Base-by-base conservation (phyloP, 352 stramenopile genomes). In the Phytophthora multivora region DNA sequence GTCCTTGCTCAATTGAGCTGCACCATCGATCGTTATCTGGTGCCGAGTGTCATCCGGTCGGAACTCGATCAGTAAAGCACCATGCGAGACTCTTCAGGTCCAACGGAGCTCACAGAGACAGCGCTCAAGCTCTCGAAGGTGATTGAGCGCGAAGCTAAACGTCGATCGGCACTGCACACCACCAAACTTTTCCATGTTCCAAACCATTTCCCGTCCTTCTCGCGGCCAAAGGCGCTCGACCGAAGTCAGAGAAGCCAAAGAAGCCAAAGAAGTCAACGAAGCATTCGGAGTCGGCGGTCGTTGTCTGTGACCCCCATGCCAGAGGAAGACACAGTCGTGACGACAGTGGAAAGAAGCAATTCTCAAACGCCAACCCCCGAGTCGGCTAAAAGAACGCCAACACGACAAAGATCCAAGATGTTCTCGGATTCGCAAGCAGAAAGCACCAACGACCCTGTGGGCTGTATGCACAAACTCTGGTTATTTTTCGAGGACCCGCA, bases 401-500 rank as follows among this genome's bases (percentile, higher is more conserved):
- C 41, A 6, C 65, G 56, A n/a, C 54, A 63, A 36, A 51, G 41
- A 4, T 72, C 65, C 4, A 57, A 26, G 39, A 30, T 28, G 33
- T 36, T 50, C 5, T 53, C 28, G 7, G n/a, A 31, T n/a, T 68
- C 38, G 13, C 15, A 54, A 5, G 9, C 23, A 16, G 36, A 62
- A 18, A 50, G 66, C 9, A 0, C 13, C 19, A 57, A 60, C 4
- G 57, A 70, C 12, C 43, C 43, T 23, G 10, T 28, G 16, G 21
- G 57, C 4, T 66, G 45, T 16, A 70, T 63, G 11, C 48, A 73
- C 0, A 63, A 59, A 30, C 10, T 76, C 0, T 93, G 81, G 79
- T 15, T 70, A 12, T 78, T 91, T 38, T 75, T 93, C 21, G 79
- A 93, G 56, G 83, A 93, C 38, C 83, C 83, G 1, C 79, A 93